Evolutionary conservation across 345 rosid genomes (phyloP), one percentile per base, ranked within the genome.

Genomic region (Anacardium occidentale): DNA sequence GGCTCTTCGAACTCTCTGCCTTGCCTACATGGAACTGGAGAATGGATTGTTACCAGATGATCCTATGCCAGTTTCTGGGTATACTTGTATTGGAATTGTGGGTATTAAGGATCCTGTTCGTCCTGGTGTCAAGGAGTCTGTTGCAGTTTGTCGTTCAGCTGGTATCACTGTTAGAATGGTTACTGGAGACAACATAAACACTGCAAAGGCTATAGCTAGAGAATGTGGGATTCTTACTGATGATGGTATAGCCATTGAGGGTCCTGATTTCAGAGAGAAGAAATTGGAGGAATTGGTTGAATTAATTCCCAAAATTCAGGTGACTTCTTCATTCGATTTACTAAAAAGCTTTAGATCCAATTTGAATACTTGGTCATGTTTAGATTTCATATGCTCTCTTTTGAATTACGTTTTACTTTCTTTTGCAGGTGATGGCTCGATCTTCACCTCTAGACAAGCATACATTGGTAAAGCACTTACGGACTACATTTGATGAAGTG

Each of bases 101-200:
- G 98, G 98, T 18, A 94, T 94, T 65, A 94, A 91, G 74, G 97
- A 94, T 74, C 98, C 96, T 54, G 96, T 94, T 75, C 94, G 98
- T 78, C 93, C 94, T 47, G 97, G 97, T 29, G 98, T 94, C 24
- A 91, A 86, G 83, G 92, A 94, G 51, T 91, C 98, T 40, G 96
- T 94, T 72, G 91, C 93, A 53, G 75, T 81, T 64, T 94, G 98
- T 78, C 97, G 89, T 64, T 73, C 96, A 14, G 98, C 93, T 69
- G 98, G 97, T 62, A 89, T 94, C 76, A 83, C 90, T 8, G 96
- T 94, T n/a, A 82, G 97, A 64, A 91, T 94, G 98, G 98, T 91
- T 66, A 94, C 98, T 0, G 98, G 98, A 71, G 98, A 91, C 76
- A 91, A 94, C 69, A 91, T 94, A 57, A 91, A 89, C 81, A 91